Evolutionary conservation across 2,329 filamentous ascomycete species (phyloP).

Genomic region (Pochonia chlamydosporia): DNA sequence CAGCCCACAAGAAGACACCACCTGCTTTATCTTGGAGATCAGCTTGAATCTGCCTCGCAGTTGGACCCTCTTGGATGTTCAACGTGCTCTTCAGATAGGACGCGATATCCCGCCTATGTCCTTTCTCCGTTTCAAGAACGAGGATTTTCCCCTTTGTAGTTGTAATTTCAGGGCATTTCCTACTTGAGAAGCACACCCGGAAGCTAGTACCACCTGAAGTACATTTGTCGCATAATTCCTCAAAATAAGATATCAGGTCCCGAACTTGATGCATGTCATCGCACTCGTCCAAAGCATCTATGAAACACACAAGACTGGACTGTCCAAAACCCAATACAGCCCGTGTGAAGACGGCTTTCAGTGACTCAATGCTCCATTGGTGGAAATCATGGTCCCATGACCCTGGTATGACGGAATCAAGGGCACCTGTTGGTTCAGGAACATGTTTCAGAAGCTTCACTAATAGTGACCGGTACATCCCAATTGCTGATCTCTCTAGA

Average conservation of each 20-base stretch:
- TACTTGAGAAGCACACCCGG: no score
- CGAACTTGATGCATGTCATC: conserved; percentile 31
- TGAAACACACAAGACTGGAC: conserved; percentile 15
- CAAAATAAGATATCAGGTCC: conserved; percentile 37
- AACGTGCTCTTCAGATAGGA: no score
- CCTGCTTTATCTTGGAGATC: conserved; percentile 1
- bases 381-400: no score
- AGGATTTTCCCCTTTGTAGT: no score
- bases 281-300: conserved; percentile 43
- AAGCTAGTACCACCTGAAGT: no score
- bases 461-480: conserved; percentile 45
- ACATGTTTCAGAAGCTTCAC: conserved; percentile 28
- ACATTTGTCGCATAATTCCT: no score
- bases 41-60: no score
- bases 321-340: neutral
- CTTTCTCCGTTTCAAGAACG: no score
- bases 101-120: no score
- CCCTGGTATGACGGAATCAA: neutral
- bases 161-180: no score
- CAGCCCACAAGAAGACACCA: conserved; percentile 9
- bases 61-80: no score
- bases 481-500: conserved; percentile 37
- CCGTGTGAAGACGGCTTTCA: neutral
- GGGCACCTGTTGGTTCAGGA: conserved; percentile 14
- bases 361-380: neutral